phyloP scores from a whole-genome alignment of 1,284 basidiomycete species.

The Boletellus sp. region DNA sequence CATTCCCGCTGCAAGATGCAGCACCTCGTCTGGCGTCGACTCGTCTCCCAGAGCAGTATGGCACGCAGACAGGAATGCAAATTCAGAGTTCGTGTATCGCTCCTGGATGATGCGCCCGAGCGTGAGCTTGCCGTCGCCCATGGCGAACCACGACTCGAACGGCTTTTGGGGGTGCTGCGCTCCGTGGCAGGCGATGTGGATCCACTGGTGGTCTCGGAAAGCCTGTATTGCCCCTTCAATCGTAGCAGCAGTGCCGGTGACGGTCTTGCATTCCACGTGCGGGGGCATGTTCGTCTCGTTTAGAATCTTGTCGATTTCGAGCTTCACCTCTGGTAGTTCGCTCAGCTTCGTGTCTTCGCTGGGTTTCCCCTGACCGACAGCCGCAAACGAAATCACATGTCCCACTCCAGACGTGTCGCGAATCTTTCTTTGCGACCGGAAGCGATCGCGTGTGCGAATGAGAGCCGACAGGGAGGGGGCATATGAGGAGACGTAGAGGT shows the following conservation, averaged over 20 bases:
- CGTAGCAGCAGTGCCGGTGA: background rate
- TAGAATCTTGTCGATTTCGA: background rate
- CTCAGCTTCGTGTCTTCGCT: background rate
- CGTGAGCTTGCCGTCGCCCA: background rate
- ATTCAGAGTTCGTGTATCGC: background rate
- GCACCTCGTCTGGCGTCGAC: background rate
- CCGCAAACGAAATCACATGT: background rate
- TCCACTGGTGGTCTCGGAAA: background rate
- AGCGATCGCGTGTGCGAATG: background rate
- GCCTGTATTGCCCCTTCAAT: background rate
- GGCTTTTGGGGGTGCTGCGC: background rate
- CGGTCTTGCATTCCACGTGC: background rate
- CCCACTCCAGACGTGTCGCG: background rate
- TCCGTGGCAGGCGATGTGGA: background rate
- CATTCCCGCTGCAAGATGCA: background rate
- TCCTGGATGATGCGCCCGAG: background rate
- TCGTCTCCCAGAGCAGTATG: background rate
- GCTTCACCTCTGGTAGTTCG: background rate
- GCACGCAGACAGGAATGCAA: background rate
- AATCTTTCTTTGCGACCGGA: background rate
- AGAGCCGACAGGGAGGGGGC: background rate
- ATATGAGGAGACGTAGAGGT: background rate
- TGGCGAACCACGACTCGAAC: background rate
- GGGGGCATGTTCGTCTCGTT: background rate
- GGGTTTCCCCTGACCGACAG: background rate